Conservation (phyloP, 495 filamentous ascomycete genomes). For the Podospora appendiculata region DNA sequence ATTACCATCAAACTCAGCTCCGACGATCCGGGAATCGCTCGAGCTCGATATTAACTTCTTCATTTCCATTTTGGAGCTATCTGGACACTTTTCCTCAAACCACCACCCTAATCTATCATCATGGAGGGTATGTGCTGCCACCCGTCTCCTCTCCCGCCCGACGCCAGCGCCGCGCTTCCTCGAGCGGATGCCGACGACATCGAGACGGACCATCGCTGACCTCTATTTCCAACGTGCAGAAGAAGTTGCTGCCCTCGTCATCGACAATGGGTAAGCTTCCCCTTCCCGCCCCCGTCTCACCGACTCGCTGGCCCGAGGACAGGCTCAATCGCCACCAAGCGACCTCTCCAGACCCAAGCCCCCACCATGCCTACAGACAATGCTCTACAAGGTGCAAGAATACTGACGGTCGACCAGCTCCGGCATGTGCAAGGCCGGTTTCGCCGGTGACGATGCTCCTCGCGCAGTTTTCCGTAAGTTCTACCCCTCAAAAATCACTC, state of each 20-base stretch:
- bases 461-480: conserved; percentile 99
- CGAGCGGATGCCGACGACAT: neutral
- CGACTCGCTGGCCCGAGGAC: conserved; percentile 15
- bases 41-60: conserved; percentile 30
- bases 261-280: conserved; percentile 95
- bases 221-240: conserved; percentile 52
- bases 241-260: conserved; percentile 99
- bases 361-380: conserved; percentile 2
- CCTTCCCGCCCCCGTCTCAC: conserved; percentile 14
- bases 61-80: conserved; percentile 21
- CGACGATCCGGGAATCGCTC: conserved; percentile 38
- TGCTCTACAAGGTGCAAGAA: conserved; percentile 4
- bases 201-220: conserved; percentile 41
- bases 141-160: neutral
- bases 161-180: neutral
- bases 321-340: neutral
- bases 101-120: conserved; percentile 39
- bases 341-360: neutral
- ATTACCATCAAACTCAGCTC: conserved; percentile 27
- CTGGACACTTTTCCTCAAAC: conserved; percentile 24
- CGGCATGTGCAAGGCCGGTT: conserved; percentile 99
- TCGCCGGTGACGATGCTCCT: conserved; percentile 99
- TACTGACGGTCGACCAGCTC: conserved; percentile 66
- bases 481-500: conserved; percentile 15
- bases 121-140: conserved; percentile 42